Evolutionary conservation across 805 yeast genomes (phyloP).

Genomic region (Zygotorulaspora danielsina): DNA sequence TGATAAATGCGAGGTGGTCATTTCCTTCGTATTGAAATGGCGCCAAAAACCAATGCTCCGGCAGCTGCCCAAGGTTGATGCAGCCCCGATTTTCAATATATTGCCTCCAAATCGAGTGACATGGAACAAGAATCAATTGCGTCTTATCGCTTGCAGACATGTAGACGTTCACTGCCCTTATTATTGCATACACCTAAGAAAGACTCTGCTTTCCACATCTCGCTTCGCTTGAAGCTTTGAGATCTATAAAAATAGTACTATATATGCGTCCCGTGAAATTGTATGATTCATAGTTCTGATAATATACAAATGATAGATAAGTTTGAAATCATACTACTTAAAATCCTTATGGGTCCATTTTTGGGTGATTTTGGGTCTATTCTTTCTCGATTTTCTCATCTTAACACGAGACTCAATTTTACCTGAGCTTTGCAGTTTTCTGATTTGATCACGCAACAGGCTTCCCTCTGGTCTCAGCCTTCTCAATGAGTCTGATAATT

Average conservation of each 20-base stretch:
- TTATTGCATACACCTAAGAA: background rate
- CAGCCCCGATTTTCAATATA: constrained; percentile 13
- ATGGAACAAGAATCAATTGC: constrained; percentile 49
- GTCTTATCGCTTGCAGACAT: constrained; percentile 5
- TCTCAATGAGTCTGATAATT: constrained; percentile 79
- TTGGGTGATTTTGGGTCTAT: constrained; percentile 73
- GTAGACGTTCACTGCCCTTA: background rate
- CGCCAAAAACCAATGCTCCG: constrained; percentile 62
- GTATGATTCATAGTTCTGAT: background rate
- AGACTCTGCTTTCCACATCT: no score
- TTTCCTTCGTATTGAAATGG: constrained; percentile 64
- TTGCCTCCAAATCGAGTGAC: constrained; percentile 58
- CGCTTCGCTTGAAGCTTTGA: no score
- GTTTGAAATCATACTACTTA: constrained; percentile 39
- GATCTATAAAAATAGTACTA: background rate
- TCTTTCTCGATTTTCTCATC: constrained; percentile 55
- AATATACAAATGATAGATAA: constrained; percentile 8
- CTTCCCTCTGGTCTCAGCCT: constrained; percentile 88
- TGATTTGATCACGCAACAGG: constrained; percentile 74
- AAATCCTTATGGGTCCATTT: constrained; percentile 93
- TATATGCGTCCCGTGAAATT: background rate
- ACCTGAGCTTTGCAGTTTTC: constrained; percentile 78
- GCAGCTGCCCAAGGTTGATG: constrained; percentile 42
- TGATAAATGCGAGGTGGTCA: constrained; percentile 62
- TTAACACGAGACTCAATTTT: constrained; percentile 80